Base-by-base conservation (phyloP, 495 filamentous ascomycete genomes). In the Penicillium flavigenum region DNA sequence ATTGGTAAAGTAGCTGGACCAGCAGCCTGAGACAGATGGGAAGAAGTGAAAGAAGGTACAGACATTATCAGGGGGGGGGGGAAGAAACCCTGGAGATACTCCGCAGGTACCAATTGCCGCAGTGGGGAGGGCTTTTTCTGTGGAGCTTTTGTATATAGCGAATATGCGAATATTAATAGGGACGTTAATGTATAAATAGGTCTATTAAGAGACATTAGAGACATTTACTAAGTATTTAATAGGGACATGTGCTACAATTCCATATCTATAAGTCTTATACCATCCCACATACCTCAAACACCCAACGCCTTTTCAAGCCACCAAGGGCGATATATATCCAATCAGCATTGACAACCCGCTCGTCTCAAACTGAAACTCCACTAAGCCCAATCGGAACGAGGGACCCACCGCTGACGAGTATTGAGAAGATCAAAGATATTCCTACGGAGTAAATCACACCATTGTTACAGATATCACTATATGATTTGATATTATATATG, bases 341-440 rank as follows among this genome's bases (percentile, higher is more conserved):
- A 59, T 44, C 39, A 55, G 43, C 52, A 55, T 44, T 20, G 31
- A 57, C 34, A 57, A 44, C 12, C 39, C 20, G 45, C 45, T 59
- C 49, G 66, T 68, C 61, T 66, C 61, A 68, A 54, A 51, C 39
- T 66, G 63, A 68, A 68, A 66, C 63, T 44, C 36, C 26, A 50
- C 63, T 68, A 66, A 47, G 4, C 63, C 54, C 14, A 20, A 41
- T 61, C 16, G 14, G 51, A 56, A 10, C 8, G 19, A 43, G 11
- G 41, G 43, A 56, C 56, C 50, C 59, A 51, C 52, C 58, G 63
- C 60, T 68, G 63, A 68, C 63, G 61, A 68, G 54, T 51, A 51
- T 54, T 22, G 36, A 10, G 16, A 9, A 47, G 16, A 17, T 48
- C 46, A 48, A 19, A n/a, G 24, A 29, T 9, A 19, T 17, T 48